Base-by-base conservation (phyloP, 2,329 filamentous ascomycete species). In the Fusarium ramigenum region DNA sequence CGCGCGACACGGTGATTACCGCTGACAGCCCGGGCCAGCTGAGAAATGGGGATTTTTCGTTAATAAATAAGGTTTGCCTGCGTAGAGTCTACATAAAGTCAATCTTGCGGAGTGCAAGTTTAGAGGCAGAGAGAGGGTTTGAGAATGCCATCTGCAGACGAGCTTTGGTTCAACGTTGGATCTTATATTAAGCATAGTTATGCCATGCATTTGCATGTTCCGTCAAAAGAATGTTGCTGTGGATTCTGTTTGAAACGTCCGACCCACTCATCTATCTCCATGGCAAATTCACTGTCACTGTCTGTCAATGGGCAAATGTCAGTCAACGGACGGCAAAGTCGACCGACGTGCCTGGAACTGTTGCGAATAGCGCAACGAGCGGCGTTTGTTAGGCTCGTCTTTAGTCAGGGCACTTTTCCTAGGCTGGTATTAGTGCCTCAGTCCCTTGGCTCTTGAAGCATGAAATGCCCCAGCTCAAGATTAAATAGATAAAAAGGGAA, bases 321-420 rank as follows among this genome's bases (percentile, higher is more conserved):
- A 34, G 18, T 36, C 32, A 34, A 14, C 36, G 49, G 39, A 42
- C 30, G 49, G 39, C 34, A 60, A 64, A 69, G 50, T 64, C 53
- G 47, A 39, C 66, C 53, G 49, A 50, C 60, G 52, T 58, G 25
- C 54, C n/a, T 58, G 25, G 42, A 39, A 72, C 34, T 72, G 65
- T 58, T 54, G 32, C 30, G 40, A 37, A 69, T 69, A 59, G 59
- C 37, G 32, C 42, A n/a, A 50, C 43, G 25, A 60, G 18, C 40
- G 12, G 39, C 23, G 37, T 32, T 44, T 44, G 25, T 39, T 69
- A 69, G 64, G 44, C 57, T 63, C 37, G 23, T 56, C 25, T 43
- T 21, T 64, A 69, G 66, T 54, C 66, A 69, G 66, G 65, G 50
- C 66, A 53, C 58, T 52, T 64, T 69, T 42, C 57, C 64, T 15